Percentiles rank a stretch among this genome's conserved stretches.
phyloP scores from a whole-genome alignment of 345 rosid genomes.

The Viola odorata region DNA sequence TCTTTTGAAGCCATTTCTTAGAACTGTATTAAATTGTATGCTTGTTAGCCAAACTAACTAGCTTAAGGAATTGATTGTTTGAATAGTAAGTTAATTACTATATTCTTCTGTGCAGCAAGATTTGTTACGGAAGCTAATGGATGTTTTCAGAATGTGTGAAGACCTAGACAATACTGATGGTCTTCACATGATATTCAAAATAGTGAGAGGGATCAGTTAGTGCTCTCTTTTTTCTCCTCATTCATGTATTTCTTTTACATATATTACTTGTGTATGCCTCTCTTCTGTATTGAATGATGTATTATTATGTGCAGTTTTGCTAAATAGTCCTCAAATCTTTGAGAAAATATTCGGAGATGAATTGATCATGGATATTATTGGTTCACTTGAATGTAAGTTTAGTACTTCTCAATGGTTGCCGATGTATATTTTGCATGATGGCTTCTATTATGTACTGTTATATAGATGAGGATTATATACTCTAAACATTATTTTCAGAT shows the following conservation, averaged over 20 bases:
- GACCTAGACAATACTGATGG: slow-evolving; percentile 52
- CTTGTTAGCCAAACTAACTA: too few species aligned
- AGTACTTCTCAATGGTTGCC: neutral
- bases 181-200: slow-evolving; percentile 79
- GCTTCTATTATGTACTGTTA: too few species aligned
- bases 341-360: slow-evolving; percentile 81
- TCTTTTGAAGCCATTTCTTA: too few species aligned
- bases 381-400: slow-evolving; percentile 89
- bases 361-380: slow-evolving; percentile 76
- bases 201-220: slow-evolving; percentile 78
- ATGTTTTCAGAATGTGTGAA: slow-evolving; percentile 63
- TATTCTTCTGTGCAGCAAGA: slow-evolving; percentile 48
- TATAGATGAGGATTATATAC: neutral
- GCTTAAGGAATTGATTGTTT: too few species aligned
- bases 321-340: slow-evolving; percentile 71
- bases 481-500: slow-evolving; percentile 41
- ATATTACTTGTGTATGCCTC: slow-evolving; percentile 6
- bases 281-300: slow-evolving; percentile 16
- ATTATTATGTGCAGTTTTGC: slow-evolving; percentile 53
- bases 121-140: slow-evolving; percentile 72
- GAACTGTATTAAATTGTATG: too few species aligned
- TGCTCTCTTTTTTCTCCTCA: slow-evolving; percentile 17
- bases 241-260: slow-evolving; percentile 8
- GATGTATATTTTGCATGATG: too few species aligned
- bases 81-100: too few species aligned